Conservation (phyloP, 1,284 basidiomycete genomes). For the Pseudozyma sp. region DNA sequence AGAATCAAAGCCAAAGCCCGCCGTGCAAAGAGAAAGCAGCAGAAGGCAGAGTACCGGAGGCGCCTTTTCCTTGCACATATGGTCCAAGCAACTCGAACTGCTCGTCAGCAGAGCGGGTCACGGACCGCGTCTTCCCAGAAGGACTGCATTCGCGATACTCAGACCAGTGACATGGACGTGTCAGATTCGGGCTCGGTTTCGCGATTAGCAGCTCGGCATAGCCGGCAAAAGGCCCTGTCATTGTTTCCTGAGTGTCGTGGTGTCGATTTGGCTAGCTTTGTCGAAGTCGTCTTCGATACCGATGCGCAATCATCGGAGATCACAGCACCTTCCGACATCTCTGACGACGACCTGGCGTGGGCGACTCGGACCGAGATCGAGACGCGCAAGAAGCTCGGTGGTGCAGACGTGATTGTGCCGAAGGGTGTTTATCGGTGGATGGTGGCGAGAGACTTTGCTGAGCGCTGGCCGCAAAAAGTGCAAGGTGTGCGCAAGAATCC, state of each 20-base stretch:
- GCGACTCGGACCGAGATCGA: conserved; percentile 26
- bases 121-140: no score
- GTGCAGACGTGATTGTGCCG: conserved; percentile 25
- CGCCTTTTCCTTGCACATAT: conserved; percentile 30
- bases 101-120: conserved; percentile 8
- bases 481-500: conserved; percentile 29
- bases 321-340: conserved; percentile 35
- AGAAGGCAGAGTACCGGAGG: conserved; percentile 37
- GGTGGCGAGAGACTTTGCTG: conserved; percentile 35
- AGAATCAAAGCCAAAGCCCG: conserved; percentile 35
- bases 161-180: not conserved
- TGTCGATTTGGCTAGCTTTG: conserved; percentile 22
- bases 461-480: conserved; percentile 37
- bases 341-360: conserved; percentile 26
- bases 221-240: conserved; percentile 5
- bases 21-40: conserved; percentile 34
- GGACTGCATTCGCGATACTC: not conserved
- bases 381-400: conserved; percentile 13
- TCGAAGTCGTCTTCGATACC: conserved; percentile 35
- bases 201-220: not conserved
- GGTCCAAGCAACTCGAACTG: conserved; percentile 20
- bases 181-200: no score
- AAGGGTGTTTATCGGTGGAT: conserved; percentile 41
- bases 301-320: conserved; percentile 40
- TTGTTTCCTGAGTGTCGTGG: conserved; percentile 27